Conservation (phyloP, 176 grass and related monocot genomes). For the Triticum aestivum region DNA sequence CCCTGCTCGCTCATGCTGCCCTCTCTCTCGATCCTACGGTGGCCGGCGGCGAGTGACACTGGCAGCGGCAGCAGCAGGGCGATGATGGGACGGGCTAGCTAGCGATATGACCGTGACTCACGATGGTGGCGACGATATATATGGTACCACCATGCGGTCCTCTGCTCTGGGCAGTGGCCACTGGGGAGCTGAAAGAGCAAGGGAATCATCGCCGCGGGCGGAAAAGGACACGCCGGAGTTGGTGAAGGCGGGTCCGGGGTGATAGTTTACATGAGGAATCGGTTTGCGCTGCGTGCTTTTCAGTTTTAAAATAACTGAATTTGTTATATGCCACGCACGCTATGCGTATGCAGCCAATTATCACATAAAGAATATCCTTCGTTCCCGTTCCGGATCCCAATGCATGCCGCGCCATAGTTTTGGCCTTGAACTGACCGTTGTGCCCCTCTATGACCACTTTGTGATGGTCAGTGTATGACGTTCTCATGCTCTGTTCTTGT, state of each 20-base stretch:
- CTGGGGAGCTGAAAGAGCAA: not conserved
- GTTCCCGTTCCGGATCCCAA: not conserved
- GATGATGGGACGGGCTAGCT: not conserved
- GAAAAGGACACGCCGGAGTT: not conserved
- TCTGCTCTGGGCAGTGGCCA: not conserved
- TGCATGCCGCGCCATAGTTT: not conserved
- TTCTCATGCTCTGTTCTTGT: not conserved
- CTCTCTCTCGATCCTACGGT: too few relatives aligned
- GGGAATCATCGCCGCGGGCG: not conserved
- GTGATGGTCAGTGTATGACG: too few relatives aligned
- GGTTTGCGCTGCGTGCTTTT: not conserved
- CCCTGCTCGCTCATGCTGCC: not conserved
- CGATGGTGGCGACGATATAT: not conserved
- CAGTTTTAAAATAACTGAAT: not conserved
- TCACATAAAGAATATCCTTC: not conserved
- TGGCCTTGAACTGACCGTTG: not conserved
- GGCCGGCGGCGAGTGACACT: too few relatives aligned
- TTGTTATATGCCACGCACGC: not conserved
- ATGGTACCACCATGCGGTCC: not conserved
- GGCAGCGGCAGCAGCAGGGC: not conserved
- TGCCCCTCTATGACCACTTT: not conserved
- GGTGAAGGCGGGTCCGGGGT: not conserved
- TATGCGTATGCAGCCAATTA: not conserved
- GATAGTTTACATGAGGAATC: not conserved
- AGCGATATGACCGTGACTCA: not conserved